Base-by-base conservation (phyloP, 2,329 filamentous ascomycete species). In the Pseudocercospora musae region DNA sequence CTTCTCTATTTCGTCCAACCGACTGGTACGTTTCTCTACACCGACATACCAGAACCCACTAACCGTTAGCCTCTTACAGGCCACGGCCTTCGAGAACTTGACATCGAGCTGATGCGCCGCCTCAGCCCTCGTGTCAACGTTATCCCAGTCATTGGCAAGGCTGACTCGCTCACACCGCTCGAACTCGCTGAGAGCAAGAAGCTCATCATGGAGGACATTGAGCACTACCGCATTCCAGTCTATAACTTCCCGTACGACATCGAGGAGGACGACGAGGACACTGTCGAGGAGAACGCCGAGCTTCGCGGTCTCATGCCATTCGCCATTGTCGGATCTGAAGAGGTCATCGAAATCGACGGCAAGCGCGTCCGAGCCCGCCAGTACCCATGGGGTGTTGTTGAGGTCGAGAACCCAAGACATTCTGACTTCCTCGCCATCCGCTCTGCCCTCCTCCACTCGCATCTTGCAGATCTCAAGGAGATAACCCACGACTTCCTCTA, bases 211-310 rank as follows among this genome's bases (percentile, higher is more conserved):
- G 95, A 99, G 84, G 95, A 99, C 77, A 99, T 99, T 72, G 95
- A 99, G 82, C 95, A 99, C 81, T 99, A 99, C 84, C 90, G 95
- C 76, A 99, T 99, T 72, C 95, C 95, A 52, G 94, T 99, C 69
- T 99, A 99, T 87, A 99, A 99, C 86, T 99, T 99, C 85, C 95
- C 95, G 55, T 99, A 99, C 82, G 95, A 99, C 73, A 96, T 99
- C 65, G 95, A 99, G 80, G 95, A 99, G 83, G 95, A 99, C 73
- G 95, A 99, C 70, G 95, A 99, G 82, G 95, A 99, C 75, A 99
- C 95, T 0, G 94, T 99, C 20, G 95, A 99, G 81, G 95, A 99
- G 82, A 99, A 99, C 73, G 95, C 95, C 62, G 95, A 99, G 82
- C 87, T 99, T 64, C 87, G 95, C 77, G 93, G 95, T 54, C 85